A percentile compares a stretch with the other conserved stretches of the same genome.
phyloP scores from a whole-genome alignment of 2,329 filamentous ascomycete species.

The Rhynchosporium secalis region DNA sequence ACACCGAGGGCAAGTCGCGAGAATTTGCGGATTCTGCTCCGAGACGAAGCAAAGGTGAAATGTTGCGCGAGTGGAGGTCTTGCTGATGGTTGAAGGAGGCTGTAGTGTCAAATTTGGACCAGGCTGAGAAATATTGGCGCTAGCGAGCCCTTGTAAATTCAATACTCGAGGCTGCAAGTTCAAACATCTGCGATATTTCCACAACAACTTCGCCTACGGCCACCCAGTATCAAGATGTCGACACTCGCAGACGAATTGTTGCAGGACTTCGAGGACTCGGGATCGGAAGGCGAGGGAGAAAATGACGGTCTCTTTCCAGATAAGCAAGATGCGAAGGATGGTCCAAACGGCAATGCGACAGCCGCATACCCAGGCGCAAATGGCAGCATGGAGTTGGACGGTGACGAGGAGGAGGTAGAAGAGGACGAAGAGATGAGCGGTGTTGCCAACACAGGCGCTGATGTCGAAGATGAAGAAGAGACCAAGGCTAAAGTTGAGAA shows the following conservation, averaged over 20 bases:
- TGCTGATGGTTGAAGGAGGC: not conserved
- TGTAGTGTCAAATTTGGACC: conserved; percentile 7
- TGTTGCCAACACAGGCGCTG: conserved; percentile 44
- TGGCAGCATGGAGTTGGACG: conserved; percentile 58
- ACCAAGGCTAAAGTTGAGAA: conserved; percentile 79
- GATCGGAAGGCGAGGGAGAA: conserved; percentile 67
- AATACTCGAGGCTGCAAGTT: conserved; percentile 8
- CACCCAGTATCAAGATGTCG: conserved; percentile 60
- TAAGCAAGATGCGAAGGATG: conserved; percentile 45
- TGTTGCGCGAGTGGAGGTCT: not conserved
- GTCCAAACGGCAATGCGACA: conserved; percentile 38
- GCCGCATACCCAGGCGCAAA: conserved; percentile 40
- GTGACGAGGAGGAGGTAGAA: conserved; percentile 58
- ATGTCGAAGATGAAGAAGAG: conserved; percentile 63
- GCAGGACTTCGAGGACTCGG: conserved; percentile 86
- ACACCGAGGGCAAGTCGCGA: not conserved
- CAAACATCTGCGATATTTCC: not conserved
- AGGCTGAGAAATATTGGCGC: conserved; percentile 13
- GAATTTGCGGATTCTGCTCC: not conserved
- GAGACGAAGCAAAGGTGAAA: not conserved
- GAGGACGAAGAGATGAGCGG: conserved; percentile 60
- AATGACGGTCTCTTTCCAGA: conserved; percentile 47
- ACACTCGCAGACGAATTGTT: conserved; percentile 90
- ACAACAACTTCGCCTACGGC: conserved; percentile 11
- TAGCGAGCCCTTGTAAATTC: not conserved